Evolutionary conservation across 2,329 filamentous ascomycete genomes (phyloP), one percentile per base, ranked within the genome.

Genomic region (Aphanoascus verrucosus): DNA sequence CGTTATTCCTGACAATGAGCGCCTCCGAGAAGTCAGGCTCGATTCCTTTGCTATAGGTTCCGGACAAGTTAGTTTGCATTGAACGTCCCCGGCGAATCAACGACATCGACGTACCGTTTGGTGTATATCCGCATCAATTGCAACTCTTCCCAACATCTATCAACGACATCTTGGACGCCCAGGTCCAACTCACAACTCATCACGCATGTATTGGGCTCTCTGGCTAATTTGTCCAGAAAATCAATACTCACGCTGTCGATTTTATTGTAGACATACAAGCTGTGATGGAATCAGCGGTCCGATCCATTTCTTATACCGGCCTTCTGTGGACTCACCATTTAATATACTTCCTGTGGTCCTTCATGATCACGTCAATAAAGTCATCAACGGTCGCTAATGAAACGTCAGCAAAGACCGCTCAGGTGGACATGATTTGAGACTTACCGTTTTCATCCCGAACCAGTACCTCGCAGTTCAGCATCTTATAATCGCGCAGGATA

Each of bases 281-380:
- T 77, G 32, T 14, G 7, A 11, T n/a, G 7, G 49, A 19, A 23
- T 49, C 31, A 49, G 51, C 23, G 15, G n/a, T n/a, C 14, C 15
- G 23, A 20, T 8, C 15, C 1, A 23, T 9, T 5, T 20, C 23
- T n/a, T 34, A 8, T 14, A 34, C 11, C 52, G 11, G 15, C 34
- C 8, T 42, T 2, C 11, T 14, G 12, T 41, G 9, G 28, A 56
- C 63, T 54, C 63, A 76, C 75, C 82, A 85, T 66, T 81, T 80
- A 75, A 98, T 96, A 76, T 98, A 98, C 71, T 94, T 98, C 66
- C 93, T 79, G 75, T 98, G 93, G 67, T 96, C 88, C 71, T 93
- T 94, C 91, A 97, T 97, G 72, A 98, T 96, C 57, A 96, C 89
- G 69, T 98, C 93, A 73, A 98, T 98, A 69, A 98, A 86, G 71